phyloP scores from a whole-genome alignment of 495 filamentous ascomycete species.

The Annulohypoxylon maeteangense region DNA sequence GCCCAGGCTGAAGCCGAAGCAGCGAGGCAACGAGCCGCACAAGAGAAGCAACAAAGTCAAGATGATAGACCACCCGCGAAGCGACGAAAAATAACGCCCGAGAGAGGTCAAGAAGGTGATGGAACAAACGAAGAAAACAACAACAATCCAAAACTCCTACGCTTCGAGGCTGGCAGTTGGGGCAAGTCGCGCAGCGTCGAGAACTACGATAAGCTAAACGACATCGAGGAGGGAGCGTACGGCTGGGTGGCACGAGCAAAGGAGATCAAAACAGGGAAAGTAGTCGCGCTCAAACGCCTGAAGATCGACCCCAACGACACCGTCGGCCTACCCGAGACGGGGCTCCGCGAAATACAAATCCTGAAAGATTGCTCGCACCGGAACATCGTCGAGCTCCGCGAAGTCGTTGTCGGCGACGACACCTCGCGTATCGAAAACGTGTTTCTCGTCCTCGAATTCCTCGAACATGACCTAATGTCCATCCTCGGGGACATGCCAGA shows the following conservation, averaged over 20 bases:
- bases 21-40: constrained; percentile 58
- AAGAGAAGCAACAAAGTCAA: constrained; percentile 46
- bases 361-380: constrained; percentile 62
- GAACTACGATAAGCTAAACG: constrained; percentile 91
- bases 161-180: constrained; percentile 77
- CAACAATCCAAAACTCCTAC: constrained; percentile 63
- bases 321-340: constrained; percentile 92
- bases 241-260: constrained; percentile 90
- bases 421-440: constrained; percentile 76
- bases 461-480: constrained; percentile 97
- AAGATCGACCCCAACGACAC: constrained; percentile 84
- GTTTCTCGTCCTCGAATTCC: constrained; percentile 96
- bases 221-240: constrained; percentile 97
- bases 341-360: constrained; percentile 82
- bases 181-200: constrained; percentile 82
- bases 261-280: constrained; percentile 80
- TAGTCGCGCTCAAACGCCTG: constrained; percentile 93
- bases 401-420: constrained; percentile 85
- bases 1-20: constrained; percentile 41
- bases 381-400: constrained; percentile 70
- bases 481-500: constrained; percentile 93
- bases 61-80: constrained; percentile 63
- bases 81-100: constrained; percentile 61
- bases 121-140: constrained; percentile 32
- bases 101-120: constrained; percentile 36